Evolutionary conservation across 352 stramenopile species (phyloP), one percentile per base, ranked within the genome.

Genomic region (Phytophthora sp.): DNA sequence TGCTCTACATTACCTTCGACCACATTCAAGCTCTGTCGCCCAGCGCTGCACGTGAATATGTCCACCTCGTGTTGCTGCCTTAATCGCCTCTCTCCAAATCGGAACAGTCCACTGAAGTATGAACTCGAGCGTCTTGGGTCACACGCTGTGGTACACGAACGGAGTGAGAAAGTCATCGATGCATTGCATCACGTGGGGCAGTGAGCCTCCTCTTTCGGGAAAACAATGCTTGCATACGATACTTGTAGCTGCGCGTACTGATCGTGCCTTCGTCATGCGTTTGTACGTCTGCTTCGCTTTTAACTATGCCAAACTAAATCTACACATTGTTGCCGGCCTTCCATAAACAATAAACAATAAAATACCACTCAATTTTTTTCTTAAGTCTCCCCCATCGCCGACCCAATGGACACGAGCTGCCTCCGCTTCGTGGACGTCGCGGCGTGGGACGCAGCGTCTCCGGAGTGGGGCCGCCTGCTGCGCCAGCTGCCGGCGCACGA

Each of bases 361-460:
- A n/a, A n/a, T n/a, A n/a, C n/a, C n/a, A n/a, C n/a, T n/a, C n/a
- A n/a, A n/a, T n/a, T n/a, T n/a, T n/a, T n/a, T n/a, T n/a, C n/a
- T n/a, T n/a, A n/a, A n/a, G n/a, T n/a, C n/a, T n/a, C n/a, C n/a
- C n/a, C n/a, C n/a, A n/a, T n/a, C n/a, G n/a, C n/a, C n/a, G n/a
- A n/a, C n/a, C n/a, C n/a, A n/a, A n/a, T n/a, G n/a, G n/a, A n/a
- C n/a, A n/a, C 8, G 35, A 7, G 35, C 17, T n/a, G 56, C 26
- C 48, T 61, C 17, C 78, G 69, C 62, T 82, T 74, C 35, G 67
- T 82, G 6, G 66, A 89, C 42, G 78, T 89, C 55, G 41, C 45
- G 0, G 23, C 44, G n/a, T 89, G 79, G 79, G 51, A 74, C 21
- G 49, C 66, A n/a, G 60, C 43, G 12, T 75, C 66, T 9, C 15